phyloP scores from a whole-genome alignment of 2,329 filamentous ascomycete genomes.

The Bisporella sp. region DNA sequence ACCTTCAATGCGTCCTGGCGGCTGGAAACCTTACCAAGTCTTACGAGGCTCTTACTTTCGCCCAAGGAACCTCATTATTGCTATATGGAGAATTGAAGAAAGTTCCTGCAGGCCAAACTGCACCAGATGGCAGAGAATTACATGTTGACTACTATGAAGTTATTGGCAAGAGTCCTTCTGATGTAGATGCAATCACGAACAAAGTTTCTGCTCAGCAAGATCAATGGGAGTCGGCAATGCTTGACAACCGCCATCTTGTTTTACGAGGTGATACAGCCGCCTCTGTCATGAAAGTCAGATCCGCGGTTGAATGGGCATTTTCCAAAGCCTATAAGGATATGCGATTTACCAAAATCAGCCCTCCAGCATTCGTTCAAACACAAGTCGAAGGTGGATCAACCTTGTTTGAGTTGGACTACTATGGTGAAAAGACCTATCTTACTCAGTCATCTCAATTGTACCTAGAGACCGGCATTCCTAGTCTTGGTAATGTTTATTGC shows the following conservation, averaged over 20 bases:
- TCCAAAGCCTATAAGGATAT: slow-evolving; percentile 58
- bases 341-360: slow-evolving; percentile 60
- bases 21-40: slow-evolving; percentile 71
- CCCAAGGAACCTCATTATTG: slow-evolving; percentile 62
- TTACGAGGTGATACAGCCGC: slow-evolving; percentile 63
- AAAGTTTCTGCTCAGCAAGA: slow-evolving; percentile 62
- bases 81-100: slow-evolving; percentile 63
- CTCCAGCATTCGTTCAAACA: slow-evolving; percentile 75
- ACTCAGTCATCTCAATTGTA: slow-evolving; percentile 97
- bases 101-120: slow-evolving; percentile 58
- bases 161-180: slow-evolving; percentile 61
- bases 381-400: slow-evolving; percentile 71
- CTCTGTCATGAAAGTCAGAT: slow-evolving; percentile 64
- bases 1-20: slow-evolving; percentile 72
- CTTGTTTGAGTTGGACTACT: slow-evolving; percentile 48
- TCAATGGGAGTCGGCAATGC: slow-evolving; percentile 38
- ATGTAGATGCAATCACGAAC: slow-evolving; percentile 69
- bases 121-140: slow-evolving; percentile 63
- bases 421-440: slow-evolving; percentile 83
- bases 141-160: slow-evolving; percentile 67
- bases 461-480: slow-evolving; percentile 88
- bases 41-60: slow-evolving; percentile 65
- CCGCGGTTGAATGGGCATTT: slow-evolving; percentile 62
- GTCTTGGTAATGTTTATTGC: slow-evolving; percentile 91
- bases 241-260: slow-evolving; percentile 64